Percentiles rank a stretch among this genome's conserved stretches.
phyloP scores from a whole-genome alignment of 768 basidiomycete genomes.

The Guyanaporus albipodus region DNA sequence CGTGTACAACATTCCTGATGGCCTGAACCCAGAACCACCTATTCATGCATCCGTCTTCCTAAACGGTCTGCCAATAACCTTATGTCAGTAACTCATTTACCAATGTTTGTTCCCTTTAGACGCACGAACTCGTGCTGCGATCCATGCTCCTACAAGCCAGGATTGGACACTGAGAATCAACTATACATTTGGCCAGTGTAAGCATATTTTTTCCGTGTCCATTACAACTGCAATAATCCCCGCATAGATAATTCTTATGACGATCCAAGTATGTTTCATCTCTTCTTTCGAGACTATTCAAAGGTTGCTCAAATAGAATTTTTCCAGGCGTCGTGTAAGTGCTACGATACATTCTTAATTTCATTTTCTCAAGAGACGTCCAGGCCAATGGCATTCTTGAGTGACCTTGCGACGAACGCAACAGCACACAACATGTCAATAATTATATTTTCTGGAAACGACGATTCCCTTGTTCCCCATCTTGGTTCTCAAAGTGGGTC shows the following conservation, averaged over 20 bases:
- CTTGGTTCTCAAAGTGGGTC: not conserved
- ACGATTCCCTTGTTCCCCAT: not conserved
- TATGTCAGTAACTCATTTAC: too few species aligned
- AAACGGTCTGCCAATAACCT: constrained; percentile 38
- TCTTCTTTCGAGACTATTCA: too few species aligned
- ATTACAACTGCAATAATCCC: not conserved
- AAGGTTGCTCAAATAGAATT: too few species aligned
- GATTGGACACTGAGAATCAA: too few species aligned
- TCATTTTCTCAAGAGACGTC: not conserved
- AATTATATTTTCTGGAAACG: not conserved
- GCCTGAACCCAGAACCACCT: constrained; percentile 39
- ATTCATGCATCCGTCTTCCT: constrained; percentile 51
- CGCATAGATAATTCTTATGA: not conserved
- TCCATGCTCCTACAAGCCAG: not conserved
- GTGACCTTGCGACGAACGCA: not conserved
- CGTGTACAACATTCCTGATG: constrained; percentile 42
- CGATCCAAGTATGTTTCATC: not conserved
- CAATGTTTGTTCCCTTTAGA: not conserved
- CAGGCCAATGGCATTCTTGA: not conserved
- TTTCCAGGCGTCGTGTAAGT: not conserved
- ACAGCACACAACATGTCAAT: not conserved
- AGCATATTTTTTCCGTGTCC: too few species aligned
- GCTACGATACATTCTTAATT: not conserved
- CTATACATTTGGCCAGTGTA: too few species aligned
- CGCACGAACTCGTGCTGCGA: not conserved